These are phyloP conservation scores for Crithidia bombi DNA, from an alignment of 208 protist genomes.

Conservation along the genomic window DNA sequence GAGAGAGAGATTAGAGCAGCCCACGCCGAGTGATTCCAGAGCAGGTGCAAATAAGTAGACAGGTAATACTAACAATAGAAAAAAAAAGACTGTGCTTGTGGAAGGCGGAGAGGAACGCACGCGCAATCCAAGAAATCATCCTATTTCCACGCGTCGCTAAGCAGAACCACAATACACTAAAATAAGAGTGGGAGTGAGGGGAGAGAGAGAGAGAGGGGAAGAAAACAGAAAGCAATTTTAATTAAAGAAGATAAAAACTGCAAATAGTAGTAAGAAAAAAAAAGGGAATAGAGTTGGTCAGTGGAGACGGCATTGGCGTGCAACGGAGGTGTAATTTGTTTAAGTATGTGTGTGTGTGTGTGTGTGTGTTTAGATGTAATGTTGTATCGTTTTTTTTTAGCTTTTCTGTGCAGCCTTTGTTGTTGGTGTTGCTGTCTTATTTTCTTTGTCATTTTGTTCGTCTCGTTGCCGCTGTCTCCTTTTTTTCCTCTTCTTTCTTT, in stretches of 20 bases:
- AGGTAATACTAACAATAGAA: background rate
- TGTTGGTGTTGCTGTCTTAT: background rate
- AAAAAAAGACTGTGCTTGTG: background rate
- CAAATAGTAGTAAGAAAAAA: slow-evolving; percentile 17
- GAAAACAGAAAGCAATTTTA: slow-evolving; percentile 1
- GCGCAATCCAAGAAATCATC: too few relatives aligned
- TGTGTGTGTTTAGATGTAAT: too few relatives aligned
- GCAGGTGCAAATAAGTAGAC: too few relatives aligned
- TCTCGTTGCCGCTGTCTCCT: slow-evolving; percentile 14
- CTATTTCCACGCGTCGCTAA: too few relatives aligned
- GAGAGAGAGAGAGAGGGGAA: slow-evolving; percentile 9
- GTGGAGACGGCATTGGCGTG: slow-evolving; percentile 1
- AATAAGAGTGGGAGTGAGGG: background rate
- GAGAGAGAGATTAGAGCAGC: background rate
- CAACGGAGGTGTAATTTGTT: background rate
- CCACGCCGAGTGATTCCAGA: background rate
- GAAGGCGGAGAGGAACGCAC: background rate
- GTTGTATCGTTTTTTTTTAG: background rate
- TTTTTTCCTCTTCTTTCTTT: slow-evolving; percentile 29
- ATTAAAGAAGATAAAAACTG: slow-evolving; percentile 8
- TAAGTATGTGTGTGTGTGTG: background rate
- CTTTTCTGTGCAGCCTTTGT: background rate
- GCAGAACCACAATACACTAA: too few relatives aligned
- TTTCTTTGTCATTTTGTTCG: slow-evolving; percentile 11
- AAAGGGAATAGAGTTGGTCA: slow-evolving; percentile 12